phyloP scores from a whole-genome alignment of 345 rosid species.

The Salix dunnii region DNA sequence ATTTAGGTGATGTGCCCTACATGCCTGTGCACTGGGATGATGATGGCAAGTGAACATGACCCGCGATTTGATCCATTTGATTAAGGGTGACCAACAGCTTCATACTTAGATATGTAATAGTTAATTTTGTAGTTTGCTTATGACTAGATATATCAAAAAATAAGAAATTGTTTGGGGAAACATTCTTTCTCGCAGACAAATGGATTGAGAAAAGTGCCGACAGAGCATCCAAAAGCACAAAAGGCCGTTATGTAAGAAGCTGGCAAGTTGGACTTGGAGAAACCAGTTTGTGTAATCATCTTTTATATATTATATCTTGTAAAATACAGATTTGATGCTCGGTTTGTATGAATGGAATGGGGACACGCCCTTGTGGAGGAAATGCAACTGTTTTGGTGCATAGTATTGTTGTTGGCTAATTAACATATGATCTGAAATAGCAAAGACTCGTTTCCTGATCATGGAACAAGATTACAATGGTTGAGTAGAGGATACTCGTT shows the following conservation, averaged over 20 bases:
- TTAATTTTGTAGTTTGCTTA: not conserved
- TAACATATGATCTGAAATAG: too few relatives aligned
- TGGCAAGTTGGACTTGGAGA: not conserved
- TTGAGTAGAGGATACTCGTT: too few relatives aligned
- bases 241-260: not conserved
- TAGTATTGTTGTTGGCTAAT: too few relatives aligned
- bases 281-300: not conserved
- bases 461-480: too few relatives aligned
- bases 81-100: conserved; percentile 17
- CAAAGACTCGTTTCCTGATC: too few relatives aligned
- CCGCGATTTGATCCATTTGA: conserved; percentile 77
- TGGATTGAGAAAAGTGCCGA: not conserved
- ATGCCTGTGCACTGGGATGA: conserved; percentile 83
- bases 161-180: too few relatives aligned
- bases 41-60: conserved; percentile 81
- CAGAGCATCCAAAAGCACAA: not conserved
- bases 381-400: not conserved
- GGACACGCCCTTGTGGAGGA: not conserved
- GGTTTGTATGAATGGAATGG: not conserved
- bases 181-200: not conserved
- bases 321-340: not conserved
- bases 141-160: not conserved
- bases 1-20: conserved; percentile 85
- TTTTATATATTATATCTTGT: not conserved
- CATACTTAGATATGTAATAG: not conserved